Conservation (phyloP, 352 stramenopile genomes). For the Nothophytophthora sp. region DNA sequence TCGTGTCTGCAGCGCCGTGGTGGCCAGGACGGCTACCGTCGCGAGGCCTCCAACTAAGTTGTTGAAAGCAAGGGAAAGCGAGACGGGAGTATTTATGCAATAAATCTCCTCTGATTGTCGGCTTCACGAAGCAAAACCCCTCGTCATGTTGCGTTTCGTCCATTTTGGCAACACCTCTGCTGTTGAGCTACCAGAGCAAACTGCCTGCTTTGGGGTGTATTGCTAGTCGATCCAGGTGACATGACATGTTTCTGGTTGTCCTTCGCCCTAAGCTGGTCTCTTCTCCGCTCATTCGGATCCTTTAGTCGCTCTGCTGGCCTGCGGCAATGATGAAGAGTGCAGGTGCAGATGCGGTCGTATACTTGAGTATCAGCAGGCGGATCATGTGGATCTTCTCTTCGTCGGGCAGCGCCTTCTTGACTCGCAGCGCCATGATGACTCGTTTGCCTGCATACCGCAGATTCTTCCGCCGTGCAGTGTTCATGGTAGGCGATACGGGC, state of each 20-base stretch:
- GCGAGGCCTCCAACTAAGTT: slow-evolving; percentile 84
- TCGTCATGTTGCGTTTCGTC: too few species aligned
- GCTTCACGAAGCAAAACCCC: slow-evolving; percentile 42
- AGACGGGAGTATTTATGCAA: slow-evolving; percentile 66
- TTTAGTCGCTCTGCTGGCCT: too few species aligned
- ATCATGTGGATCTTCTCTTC: slow-evolving; percentile 67
- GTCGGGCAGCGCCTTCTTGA: slow-evolving; percentile 44
- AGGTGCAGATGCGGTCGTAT: slow-evolving; percentile 7
- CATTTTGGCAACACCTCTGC: too few species aligned
- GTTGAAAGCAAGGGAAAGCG: slow-evolving; percentile 28
- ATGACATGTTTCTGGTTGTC: too few species aligned
- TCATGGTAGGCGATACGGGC: neutral
- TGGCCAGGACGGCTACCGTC: slow-evolving; percentile 88
- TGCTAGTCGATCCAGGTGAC: too few species aligned
- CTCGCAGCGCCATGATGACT: slow-evolving; percentile 67
- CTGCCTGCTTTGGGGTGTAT: too few species aligned
- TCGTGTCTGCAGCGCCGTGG: slow-evolving; percentile 61
- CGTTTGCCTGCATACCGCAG: slow-evolving; percentile 63
- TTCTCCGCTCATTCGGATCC: too few species aligned
- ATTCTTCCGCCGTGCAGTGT: slow-evolving; percentile 19
- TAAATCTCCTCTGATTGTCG: slow-evolving; percentile 78
- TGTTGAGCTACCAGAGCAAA: neutral
- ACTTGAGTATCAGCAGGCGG: slow-evolving; percentile 42
- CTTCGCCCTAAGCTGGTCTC: too few species aligned
- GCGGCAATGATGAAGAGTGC: too few species aligned